phyloP scores from a whole-genome alignment of 345 rosid genomes.

The Sisymbrium irio region DNA sequence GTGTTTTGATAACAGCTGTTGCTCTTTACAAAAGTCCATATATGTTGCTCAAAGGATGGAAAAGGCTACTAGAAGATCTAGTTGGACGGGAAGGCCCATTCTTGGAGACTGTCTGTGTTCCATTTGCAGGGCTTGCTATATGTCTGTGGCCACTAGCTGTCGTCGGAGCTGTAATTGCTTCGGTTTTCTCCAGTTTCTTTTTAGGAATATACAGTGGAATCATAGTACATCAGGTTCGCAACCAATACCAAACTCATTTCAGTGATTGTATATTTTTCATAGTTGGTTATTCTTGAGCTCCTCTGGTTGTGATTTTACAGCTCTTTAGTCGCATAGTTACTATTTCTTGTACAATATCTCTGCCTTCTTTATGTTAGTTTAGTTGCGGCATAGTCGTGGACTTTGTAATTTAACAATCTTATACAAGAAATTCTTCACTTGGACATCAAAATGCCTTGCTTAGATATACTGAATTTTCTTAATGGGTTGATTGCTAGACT shows the following conservation, averaged over 20 bases:
- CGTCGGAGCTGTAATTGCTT: slow-evolving; percentile 51
- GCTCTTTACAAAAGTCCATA: slow-evolving; percentile 82
- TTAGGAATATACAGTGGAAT: slow-evolving; percentile 69
- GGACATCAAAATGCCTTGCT: not conserved
- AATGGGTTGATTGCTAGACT: not conserved
- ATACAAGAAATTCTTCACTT: not conserved
- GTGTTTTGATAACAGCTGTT: slow-evolving; percentile 52
- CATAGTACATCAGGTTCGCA: slow-evolving; percentile 66
- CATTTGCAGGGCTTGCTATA: slow-evolving; percentile 85
- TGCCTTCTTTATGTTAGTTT: not conserved
- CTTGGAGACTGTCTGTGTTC: slow-evolving; percentile 82
- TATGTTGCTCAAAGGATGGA: slow-evolving; percentile 86
- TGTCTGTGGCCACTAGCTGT: slow-evolving; percentile 87
- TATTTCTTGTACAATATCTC: not conserved
- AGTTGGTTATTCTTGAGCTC: not conserved
- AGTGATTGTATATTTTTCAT: not conserved
- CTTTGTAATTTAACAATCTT: not conserved
- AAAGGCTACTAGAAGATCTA: slow-evolving; percentile 79
- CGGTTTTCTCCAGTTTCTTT: slow-evolving; percentile 62
- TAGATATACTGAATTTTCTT: not conserved
- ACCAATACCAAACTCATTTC: not conserved
- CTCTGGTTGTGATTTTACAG: not conserved
- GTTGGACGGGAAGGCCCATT: slow-evolving; percentile 91
- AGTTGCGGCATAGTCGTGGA: not conserved
- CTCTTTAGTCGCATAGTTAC: not conserved